Base-by-base conservation (phyloP, 2,329 filamentous ascomycete genomes). In the Colletotrichum costaricense region DNA sequence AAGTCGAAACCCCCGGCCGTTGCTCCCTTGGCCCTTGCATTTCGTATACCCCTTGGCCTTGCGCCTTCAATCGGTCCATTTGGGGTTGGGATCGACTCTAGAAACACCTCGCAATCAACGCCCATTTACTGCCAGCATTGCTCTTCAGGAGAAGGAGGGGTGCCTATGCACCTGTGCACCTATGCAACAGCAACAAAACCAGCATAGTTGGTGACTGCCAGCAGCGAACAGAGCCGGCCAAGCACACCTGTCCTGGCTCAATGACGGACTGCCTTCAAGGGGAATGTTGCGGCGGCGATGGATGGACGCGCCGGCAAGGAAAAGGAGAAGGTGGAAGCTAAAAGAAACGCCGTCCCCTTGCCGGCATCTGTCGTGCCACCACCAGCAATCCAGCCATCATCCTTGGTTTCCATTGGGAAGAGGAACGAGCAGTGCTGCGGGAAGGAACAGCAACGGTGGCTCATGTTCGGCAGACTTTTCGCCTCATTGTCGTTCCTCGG, bases 11-110 rank as follows among this genome's bases (percentile, higher is more conserved):
- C 69, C 68, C 67, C 67, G 46, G 60, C 70, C 67, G 46, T 38
- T 63, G 60, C 56, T 66, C 60, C n/a, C 71, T 71, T 64, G 64
- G 67, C 66, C 74, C 74, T 74, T 72, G 74, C 71, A 72, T 65
- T 62, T 70, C 60, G 71, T 42, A 46, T 63, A 56, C 67, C 71
- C 71, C 71, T 62, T 65, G 67, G 67, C 26, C 46, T 62, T 66
- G 71, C 55, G 38, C 67, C 70, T 65, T 73, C 14, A 55, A 65
- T 54, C 60, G 42, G 59, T 73, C 66, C 42, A 73, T 69, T 72
- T 30, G 58, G 35, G 63, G 57, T 57, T 72, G 49, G 52, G 69
- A 72, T 69, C 65, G 54, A 16, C 65, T 65, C 38, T 57, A 63
- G 58, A 69, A 72, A 63, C 65, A 68, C 70, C 66, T 64, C 14